Percentiles rank a stretch among this genome's conserved stretches.
phyloP scores from a whole-genome alignment of 2,329 filamentous ascomycete species.

The Sclerotinia sclerotiorum region DNA sequence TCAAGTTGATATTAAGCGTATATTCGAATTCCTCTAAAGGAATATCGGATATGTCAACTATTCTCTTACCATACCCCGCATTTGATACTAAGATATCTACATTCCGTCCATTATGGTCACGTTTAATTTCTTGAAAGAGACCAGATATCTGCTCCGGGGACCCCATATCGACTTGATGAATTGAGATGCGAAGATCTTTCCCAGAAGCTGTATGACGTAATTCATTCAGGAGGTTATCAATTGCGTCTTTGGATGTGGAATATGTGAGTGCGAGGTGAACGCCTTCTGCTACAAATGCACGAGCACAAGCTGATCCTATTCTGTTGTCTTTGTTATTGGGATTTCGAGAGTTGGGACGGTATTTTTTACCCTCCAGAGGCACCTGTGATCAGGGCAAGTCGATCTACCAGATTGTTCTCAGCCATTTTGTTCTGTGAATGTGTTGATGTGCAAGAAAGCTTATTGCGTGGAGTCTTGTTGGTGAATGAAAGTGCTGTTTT shows the following conservation, averaged over 20 bases:
- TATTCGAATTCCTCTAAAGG: conserved; percentile 36
- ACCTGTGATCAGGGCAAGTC: conserved; percentile 59
- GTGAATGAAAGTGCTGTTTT: not conserved
- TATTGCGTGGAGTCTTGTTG: not conserved
- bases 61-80: conserved; percentile 64
- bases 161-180: conserved; percentile 59
- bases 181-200: conserved; percentile 47
- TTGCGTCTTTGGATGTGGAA: conserved; percentile 47
- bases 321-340: conserved; percentile 42
- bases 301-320: conserved; percentile 60
- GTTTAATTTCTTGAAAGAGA: conserved; percentile 55
- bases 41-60: conserved; percentile 41
- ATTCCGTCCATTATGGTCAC: conserved; percentile 50
- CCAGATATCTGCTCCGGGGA: conserved; percentile 52
- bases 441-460: not conserved
- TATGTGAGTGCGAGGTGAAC: conserved; percentile 60
- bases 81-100: conserved; percentile 64
- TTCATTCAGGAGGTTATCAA: conserved; percentile 46
- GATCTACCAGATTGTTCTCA: conserved; percentile 50
- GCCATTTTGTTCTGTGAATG: conserved; percentile 11
- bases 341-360: not conserved
- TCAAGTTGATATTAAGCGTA: conserved; percentile 35
- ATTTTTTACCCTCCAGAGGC: conserved; percentile 57
- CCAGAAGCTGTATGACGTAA: conserved; percentile 41
- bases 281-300: conserved; percentile 52